Conservation (phyloP, 1,284 basidiomycete genomes). For the Tremellales sp. region DNA sequence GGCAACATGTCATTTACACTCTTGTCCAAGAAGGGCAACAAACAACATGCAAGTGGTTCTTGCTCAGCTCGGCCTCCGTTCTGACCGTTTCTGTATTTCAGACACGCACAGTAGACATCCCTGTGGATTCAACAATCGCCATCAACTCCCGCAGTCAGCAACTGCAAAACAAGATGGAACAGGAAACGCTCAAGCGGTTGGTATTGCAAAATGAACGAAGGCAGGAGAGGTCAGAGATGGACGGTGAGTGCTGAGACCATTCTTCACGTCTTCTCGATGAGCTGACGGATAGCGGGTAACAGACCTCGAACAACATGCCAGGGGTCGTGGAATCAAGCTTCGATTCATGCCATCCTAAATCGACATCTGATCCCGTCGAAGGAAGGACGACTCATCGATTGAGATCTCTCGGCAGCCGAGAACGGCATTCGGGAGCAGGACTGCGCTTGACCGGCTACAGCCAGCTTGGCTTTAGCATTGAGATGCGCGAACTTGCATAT, state of each 20-base stretch:
- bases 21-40: slow-evolving; percentile 89
- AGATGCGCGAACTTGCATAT: no score
- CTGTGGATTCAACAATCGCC: slow-evolving; percentile 77
- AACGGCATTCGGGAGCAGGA: no score
- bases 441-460: no score
- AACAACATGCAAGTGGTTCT: slow-evolving; percentile 66
- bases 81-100: slow-evolving; percentile 40
- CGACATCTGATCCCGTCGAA: no score
- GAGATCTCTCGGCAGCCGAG: no score
- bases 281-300: slow-evolving; percentile 3
- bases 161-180: slow-evolving; percentile 86
- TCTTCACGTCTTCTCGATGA: background rate
- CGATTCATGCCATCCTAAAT: slow-evolving; percentile 20
- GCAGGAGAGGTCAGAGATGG: slow-evolving; percentile 43
- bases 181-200: slow-evolving; percentile 90
- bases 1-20: slow-evolving; percentile 83
- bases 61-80: background rate
- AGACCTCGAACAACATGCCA: slow-evolving; percentile 34
- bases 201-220: slow-evolving; percentile 55
- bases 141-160: slow-evolving; percentile 85
- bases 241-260: slow-evolving; percentile 26
- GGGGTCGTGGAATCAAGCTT: slow-evolving; percentile 35
- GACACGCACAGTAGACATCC: slow-evolving; percentile 80
- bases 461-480: no score
- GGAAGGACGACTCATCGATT: no score